Percentiles rank a stretch among this genome's conserved stretches.
These are phyloP conservation scores for Lachancea dasiensis DNA, from an alignment of 805 yeast species.

Conservation along the genomic window DNA sequence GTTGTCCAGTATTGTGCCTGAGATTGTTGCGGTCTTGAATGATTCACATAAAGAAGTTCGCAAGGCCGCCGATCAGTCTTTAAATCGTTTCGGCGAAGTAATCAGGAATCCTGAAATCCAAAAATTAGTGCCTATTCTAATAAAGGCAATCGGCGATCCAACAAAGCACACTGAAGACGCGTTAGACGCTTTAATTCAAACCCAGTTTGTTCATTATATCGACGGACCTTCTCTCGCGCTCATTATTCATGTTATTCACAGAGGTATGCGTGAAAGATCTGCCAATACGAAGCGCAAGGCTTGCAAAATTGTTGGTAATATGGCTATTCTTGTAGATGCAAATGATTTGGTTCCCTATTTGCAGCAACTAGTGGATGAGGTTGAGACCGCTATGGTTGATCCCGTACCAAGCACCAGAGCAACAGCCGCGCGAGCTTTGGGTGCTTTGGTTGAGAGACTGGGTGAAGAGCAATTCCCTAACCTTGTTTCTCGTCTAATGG, in stretches of 20 bases:
- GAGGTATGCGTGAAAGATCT: constrained; percentile 95
- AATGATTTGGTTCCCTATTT: constrained; percentile 82
- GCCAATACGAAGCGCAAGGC: constrained; percentile 89
- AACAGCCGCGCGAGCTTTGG: constrained; percentile 94
- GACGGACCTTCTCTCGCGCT: constrained; percentile 97
- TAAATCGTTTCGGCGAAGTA: constrained; percentile 92
- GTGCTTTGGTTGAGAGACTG: constrained; percentile 89
- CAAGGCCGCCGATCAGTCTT: constrained; percentile 84
- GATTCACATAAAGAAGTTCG: constrained; percentile 97
- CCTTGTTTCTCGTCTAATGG: constrained; percentile 72
- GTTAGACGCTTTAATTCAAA: constrained; percentile 73
- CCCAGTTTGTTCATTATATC: constrained; percentile 94
- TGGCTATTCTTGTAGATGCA: constrained; percentile 92
- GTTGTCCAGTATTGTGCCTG: constrained; percentile 86
- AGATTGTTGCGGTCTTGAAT: constrained; percentile 88
- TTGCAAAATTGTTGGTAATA: constrained; percentile 97
- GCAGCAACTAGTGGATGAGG: constrained; percentile 66
- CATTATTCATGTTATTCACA: constrained; percentile 86
- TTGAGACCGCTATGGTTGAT: constrained; percentile 94
- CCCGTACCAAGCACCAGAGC: constrained; percentile 97
- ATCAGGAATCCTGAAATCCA: constrained; percentile 97
- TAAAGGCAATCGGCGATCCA: constrained; percentile 95
- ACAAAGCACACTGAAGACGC: constrained; percentile 85
- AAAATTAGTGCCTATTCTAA: constrained; percentile 75
- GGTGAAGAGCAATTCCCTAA: constrained; percentile 96